Conservation (phyloP, 2,329 filamentous ascomycete genomes). For the Cladophialophora carrionii region DNA sequence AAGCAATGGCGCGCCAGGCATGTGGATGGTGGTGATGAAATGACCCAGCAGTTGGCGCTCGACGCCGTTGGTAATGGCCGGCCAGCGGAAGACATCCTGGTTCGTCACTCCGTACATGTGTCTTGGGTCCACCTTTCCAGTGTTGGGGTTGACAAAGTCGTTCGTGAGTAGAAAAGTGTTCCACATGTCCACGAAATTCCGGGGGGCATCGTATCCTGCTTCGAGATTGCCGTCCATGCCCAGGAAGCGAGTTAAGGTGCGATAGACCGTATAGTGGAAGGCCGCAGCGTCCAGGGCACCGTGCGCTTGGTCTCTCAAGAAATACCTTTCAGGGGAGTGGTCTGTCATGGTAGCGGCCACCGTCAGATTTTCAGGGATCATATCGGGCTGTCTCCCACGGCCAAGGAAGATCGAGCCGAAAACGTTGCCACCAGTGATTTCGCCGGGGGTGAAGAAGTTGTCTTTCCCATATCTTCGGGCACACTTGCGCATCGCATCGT, state of each 20-base stretch:
- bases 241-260: constrained; percentile 63
- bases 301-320: constrained; percentile 55
- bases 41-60: constrained; percentile 61
- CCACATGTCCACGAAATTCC: constrained; percentile 62
- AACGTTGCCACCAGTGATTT: constrained; percentile 65
- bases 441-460: constrained; percentile 67
- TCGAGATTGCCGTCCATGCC: constrained; percentile 62
- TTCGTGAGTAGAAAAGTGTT: constrained; percentile 61
- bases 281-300: constrained; percentile 61
- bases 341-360: constrained; percentile 56
- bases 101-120: constrained; percentile 68
- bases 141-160: constrained; percentile 64
- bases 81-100: constrained; percentile 69
- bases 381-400: constrained; percentile 61
- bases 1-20: constrained; percentile 64
- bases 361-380: constrained; percentile 54
- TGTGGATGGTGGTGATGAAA: constrained; percentile 62
- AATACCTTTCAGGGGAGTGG: constrained; percentile 49
- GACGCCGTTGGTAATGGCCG: constrained; percentile 60
- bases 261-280: constrained; percentile 68
- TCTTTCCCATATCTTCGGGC: constrained; percentile 61
- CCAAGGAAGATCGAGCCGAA: constrained; percentile 66
- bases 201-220: constrained; percentile 57
- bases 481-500: constrained; percentile 60
- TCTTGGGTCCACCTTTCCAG: constrained; percentile 64